Percentiles rank a stretch among this genome's conserved stretches.
Evolutionary conservation across 257 asterid species (phyloP).

Genomic region (Solanum stenotomum): DNA sequence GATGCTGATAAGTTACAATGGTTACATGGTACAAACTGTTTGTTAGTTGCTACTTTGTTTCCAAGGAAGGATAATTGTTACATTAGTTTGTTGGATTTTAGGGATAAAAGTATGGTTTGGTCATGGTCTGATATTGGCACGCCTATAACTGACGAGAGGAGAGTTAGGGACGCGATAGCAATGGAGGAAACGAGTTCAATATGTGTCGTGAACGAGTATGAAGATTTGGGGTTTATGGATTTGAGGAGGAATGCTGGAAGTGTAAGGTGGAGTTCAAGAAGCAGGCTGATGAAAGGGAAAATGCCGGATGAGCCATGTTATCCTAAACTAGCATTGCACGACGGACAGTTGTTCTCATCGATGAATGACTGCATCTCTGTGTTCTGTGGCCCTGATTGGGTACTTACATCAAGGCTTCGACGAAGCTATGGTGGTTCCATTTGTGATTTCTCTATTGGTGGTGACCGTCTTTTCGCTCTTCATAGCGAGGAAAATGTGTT

Average conservation of each 20-base stretch:
- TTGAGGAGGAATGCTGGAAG: constrained; percentile 46
- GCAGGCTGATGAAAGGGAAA: constrained; percentile 72
- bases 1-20: constrained; percentile 89
- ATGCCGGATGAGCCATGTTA: constrained; percentile 88
- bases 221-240: constrained; percentile 89
- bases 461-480: constrained; percentile 73
- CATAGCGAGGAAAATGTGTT: constrained; percentile 91
- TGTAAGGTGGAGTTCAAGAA: constrained; percentile 92
- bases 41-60: constrained; percentile 76
- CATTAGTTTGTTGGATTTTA: constrained; percentile 74
- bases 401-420: constrained; percentile 58
- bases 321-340: constrained; percentile 73
- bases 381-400: constrained; percentile 84
- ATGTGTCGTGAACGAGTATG: constrained; percentile 88
- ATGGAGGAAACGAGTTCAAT: constrained; percentile 64
- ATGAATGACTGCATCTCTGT: constrained; percentile 84
- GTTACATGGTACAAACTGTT: constrained; percentile 55
- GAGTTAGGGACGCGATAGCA: constrained; percentile 84
- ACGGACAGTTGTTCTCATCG: constrained; percentile 75
- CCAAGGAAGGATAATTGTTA: constrained; percentile 89
- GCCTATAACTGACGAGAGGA: constrained; percentile 40
- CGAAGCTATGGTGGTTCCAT: constrained; percentile 84
- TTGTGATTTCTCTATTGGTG: constrained; percentile 85
- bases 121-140: constrained; percentile 73
- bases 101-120: constrained; percentile 84